Conservation (phyloP, 192 early-diverging fungal genomes). For the Entomortierella lignicola region DNA sequence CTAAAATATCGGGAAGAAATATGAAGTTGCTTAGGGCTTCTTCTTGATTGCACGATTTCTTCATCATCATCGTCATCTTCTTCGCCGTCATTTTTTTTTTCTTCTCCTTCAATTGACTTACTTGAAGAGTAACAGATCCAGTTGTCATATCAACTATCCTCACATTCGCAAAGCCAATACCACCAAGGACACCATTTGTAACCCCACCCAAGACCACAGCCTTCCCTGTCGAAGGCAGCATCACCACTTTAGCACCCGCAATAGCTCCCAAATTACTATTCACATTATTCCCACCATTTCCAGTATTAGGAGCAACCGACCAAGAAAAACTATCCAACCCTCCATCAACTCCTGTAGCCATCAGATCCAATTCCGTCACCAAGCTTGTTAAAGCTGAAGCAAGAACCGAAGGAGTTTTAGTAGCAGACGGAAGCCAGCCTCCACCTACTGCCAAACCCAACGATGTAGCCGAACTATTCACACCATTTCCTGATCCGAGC, state of each 20-base stretch:
- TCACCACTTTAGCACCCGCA: constrained; percentile 25
- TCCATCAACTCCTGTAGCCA: background rate
- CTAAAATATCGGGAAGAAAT: too few species aligned
- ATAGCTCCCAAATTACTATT: constrained; percentile 26
- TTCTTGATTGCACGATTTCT: too few species aligned
- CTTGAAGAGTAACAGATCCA: constrained; percentile 32
- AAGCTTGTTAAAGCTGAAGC: constrained; percentile 18
- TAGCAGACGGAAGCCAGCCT: constrained; percentile 32
- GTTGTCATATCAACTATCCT: constrained; percentile 28
- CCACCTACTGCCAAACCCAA: constrained; percentile 38
- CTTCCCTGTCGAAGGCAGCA: constrained; percentile 8
- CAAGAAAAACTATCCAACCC: constrained; percentile 11
- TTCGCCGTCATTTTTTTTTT: too few species aligned
- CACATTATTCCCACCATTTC: constrained; percentile 19
- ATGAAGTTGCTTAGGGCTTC: too few species aligned
- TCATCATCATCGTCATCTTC: too few species aligned
- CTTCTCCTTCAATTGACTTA: too few species aligned
- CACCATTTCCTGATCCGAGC: background rate
- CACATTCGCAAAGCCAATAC: constrained; percentile 18
- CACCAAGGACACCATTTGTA: background rate
- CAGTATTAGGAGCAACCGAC: constrained; percentile 9
- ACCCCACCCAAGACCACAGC: constrained; percentile 40
- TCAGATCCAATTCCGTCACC: constrained; percentile 24
- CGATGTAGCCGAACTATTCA: background rate
- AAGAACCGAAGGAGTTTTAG: constrained; percentile 4